Evolutionary conservation across 805 yeast genomes (phyloP).

Genomic region (Candida odintsovae): DNA sequence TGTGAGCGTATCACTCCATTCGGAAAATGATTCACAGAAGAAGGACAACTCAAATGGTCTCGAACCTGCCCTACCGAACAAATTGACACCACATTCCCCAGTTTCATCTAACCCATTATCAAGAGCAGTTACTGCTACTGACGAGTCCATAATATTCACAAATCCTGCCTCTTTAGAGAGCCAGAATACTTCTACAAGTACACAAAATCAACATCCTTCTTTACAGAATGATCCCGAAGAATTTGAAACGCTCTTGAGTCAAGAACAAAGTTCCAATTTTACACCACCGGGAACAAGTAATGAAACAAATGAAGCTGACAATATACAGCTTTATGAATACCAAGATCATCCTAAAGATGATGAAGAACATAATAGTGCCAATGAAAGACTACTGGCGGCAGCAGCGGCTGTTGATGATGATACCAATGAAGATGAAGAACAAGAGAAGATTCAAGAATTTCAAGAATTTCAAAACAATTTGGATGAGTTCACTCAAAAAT

Average conservation of each 20-base stretch:
- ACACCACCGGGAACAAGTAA: not conserved
- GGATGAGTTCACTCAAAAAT: constrained; percentile 1
- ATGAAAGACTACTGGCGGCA: not conserved
- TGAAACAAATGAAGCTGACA: not conserved
- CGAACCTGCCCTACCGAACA: not conserved
- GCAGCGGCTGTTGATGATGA: not conserved
- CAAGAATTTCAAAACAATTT: constrained; percentile 12
- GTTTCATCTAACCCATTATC: constrained; percentile 19
- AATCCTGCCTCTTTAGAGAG: constrained; percentile 21
- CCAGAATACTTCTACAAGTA: constrained; percentile 18
- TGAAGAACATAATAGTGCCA: not conserved
- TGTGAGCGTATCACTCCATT: constrained; percentile 1
- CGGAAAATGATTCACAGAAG: not conserved
- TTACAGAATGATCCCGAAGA: not conserved
- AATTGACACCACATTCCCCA: not conserved
- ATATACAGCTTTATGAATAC: not conserved
- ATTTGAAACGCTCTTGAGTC: not conserved
- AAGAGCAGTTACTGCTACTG: constrained; percentile 16
- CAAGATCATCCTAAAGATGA: not conserved
- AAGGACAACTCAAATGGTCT: not conserved
- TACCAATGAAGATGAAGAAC: not conserved
- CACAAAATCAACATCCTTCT: constrained; percentile 1
- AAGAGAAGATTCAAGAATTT: constrained; percentile 3
- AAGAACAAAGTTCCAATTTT: not conserved
- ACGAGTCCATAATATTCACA: constrained; percentile 23